phyloP scores from a whole-genome alignment of 2,329 filamentous ascomycete species.

The Leptodontidium sp. region DNA sequence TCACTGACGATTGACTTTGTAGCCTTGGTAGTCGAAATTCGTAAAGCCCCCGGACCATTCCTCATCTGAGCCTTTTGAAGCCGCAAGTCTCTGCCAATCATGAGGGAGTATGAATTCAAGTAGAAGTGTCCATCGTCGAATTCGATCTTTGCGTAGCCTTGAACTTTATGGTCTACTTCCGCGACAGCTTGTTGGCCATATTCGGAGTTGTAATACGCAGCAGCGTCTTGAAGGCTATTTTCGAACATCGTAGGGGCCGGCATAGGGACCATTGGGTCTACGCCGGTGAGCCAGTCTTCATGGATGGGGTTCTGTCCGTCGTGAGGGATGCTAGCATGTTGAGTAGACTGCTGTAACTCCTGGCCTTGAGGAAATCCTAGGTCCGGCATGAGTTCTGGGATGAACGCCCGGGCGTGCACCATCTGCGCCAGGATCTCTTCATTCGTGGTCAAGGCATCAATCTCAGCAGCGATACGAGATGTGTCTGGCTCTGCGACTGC shows the following conservation, averaged over 20 bases:
- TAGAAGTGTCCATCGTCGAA: constrained; percentile 81
- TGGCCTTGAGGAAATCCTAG: neutral
- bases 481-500: constrained; percentile 1
- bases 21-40: neutral
- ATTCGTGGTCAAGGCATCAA: neutral
- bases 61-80: neutral
- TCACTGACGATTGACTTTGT: constrained; percentile 71
- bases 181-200: neutral
- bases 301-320: neutral
- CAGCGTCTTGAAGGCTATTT: neutral
- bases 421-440: neutral
- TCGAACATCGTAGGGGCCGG: constrained; percentile 1
- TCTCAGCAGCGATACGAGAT: neutral
- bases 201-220: neutral
- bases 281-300: neutral
- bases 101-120: constrained; percentile 77
- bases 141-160: constrained; percentile 65
- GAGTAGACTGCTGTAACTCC: neutral
- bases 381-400: constrained; percentile 3
- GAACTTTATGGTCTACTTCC: constrained; percentile 42
- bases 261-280: neutral
- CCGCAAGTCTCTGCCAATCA: constrained; percentile 70
- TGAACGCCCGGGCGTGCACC: neutral
- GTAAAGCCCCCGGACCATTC: neutral
- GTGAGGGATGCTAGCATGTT: constrained; percentile 6